These are phyloP conservation scores for Blastocystis sp. DNA, from an alignment of 352 stramenopile species.

Conservation along the genomic window DNA sequence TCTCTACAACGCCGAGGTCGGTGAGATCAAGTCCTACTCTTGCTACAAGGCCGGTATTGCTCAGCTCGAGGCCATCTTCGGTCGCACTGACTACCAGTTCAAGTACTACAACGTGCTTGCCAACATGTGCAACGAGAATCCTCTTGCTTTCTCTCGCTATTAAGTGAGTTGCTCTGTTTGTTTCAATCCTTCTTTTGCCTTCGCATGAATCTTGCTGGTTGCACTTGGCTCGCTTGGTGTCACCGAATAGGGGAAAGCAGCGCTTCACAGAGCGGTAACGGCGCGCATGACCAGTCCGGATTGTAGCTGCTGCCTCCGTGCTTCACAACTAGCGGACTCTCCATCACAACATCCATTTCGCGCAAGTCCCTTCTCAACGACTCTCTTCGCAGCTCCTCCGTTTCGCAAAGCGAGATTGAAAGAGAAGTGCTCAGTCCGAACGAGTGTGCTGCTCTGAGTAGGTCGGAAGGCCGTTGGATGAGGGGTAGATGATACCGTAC, in stretches of 20 bases:
- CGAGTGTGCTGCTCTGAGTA: not conserved
- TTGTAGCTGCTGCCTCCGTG: too few relatives aligned
- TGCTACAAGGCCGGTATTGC: constrained; percentile 67
- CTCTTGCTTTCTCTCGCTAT: constrained; percentile 13
- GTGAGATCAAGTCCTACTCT: not conserved
- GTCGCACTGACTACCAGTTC: constrained; percentile 56
- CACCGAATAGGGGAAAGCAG: too few relatives aligned
- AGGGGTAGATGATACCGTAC: not conserved
- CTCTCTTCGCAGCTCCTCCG: not conserved
- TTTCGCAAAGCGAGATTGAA: not conserved
- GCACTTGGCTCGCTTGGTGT: too few relatives aligned
- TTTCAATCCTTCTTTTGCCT: too few relatives aligned
- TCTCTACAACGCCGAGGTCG: not conserved
- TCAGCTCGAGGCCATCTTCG: constrained; percentile 65
- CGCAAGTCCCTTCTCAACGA: not conserved
- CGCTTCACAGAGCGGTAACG: too few relatives aligned
- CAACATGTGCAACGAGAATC: constrained; percentile 70
- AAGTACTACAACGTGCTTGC: constrained; percentile 71
- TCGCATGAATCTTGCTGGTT: too few relatives aligned
- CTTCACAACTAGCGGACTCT: not conserved
- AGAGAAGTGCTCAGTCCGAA: not conserved
- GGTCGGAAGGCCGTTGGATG: not conserved
- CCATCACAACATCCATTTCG: not conserved
- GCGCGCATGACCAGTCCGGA: too few relatives aligned
- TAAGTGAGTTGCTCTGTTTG: not conserved